Evolutionary conservation across 306 rosid species (phyloP).

Genomic region (Glycyrrhiza uralensis): DNA sequence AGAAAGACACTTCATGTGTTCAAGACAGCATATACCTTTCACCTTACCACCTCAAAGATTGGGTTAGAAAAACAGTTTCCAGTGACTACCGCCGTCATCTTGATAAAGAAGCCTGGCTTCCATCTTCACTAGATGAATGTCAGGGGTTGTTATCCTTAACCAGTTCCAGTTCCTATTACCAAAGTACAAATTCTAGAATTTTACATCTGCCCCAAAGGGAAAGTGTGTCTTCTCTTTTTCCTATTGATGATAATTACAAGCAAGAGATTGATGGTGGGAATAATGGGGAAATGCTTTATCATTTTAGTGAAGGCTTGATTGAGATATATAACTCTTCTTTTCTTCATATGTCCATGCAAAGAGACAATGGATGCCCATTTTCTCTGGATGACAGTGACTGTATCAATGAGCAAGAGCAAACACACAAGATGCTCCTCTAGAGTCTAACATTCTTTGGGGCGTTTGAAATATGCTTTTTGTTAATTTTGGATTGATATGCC

Average conservation of each 20-base stretch:
- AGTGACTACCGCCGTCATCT: constrained; percentile 23
- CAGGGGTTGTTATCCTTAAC: constrained; percentile 30
- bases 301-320: constrained; percentile 32
- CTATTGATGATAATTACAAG: constrained; percentile 14
- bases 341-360: constrained; percentile 33
- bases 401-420: constrained; percentile 24
- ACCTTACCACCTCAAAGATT: constrained; percentile 35
- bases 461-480: constrained; percentile 13
- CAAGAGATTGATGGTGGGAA: constrained; percentile 25
- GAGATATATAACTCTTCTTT: constrained; percentile 34
- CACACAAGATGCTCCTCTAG: constrained; percentile 22
- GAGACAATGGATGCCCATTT: constrained; percentile 35
- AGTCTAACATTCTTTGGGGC: constrained; percentile 5
- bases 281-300: constrained; percentile 30
- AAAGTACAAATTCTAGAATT: constrained; percentile 24
- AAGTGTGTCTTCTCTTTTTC: constrained; percentile 28
- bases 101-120: constrained; percentile 36
- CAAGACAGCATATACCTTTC: constrained; percentile 32
- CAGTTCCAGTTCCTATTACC: constrained; percentile 31
- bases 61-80: constrained; percentile 35
- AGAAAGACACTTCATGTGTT: constrained; percentile 18
- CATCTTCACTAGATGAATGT: constrained; percentile 38
- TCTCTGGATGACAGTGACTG: constrained; percentile 23
- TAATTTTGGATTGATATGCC: neutral
- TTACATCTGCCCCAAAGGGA: constrained; percentile 36